phyloP scores from a whole-genome alignment of 2,329 filamentous ascomycete species.

The Ascochyta rabiei region DNA sequence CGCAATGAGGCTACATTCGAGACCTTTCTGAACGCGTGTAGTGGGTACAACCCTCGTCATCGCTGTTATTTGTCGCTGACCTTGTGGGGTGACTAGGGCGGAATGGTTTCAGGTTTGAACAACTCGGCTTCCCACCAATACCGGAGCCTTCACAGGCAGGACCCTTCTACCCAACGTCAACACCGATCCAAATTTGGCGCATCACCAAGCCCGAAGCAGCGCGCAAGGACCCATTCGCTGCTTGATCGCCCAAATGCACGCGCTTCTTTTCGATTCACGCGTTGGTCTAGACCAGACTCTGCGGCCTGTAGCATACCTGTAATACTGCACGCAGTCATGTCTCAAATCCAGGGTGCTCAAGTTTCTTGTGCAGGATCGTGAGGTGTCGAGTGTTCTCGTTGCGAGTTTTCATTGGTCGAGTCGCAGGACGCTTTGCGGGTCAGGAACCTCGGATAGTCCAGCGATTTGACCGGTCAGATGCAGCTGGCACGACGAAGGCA shows the following conservation, averaged over 20 bases:
- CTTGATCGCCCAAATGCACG: conserved; percentile 24
- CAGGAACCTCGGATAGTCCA: conserved; percentile 3
- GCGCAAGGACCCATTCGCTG: conserved; percentile 30
- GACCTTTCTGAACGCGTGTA: conserved; percentile 66
- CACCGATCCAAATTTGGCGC: conserved; percentile 64
- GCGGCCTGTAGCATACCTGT: conserved; percentile 21
- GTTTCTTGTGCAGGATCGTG: conserved; percentile 17
- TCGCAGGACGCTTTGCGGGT: background rate
- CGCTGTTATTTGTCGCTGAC: conserved; percentile 39
- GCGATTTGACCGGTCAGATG: conserved; percentile 16
- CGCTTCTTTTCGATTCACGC: conserved; percentile 21
- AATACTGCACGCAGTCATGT: conserved; percentile 27
- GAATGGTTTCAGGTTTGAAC: conserved; percentile 44
- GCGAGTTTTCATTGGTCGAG: conserved; percentile 28
- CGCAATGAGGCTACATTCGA: conserved; percentile 73
- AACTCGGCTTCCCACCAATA: conserved; percentile 39
- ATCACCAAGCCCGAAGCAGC: conserved; percentile 41
- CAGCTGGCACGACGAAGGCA: conserved; percentile 21
- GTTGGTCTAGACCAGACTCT: conserved; percentile 25
- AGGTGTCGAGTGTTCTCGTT: conserved; percentile 25
- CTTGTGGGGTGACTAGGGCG: conserved; percentile 47
- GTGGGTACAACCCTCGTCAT: conserved; percentile 49
- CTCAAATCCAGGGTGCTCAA: conserved; percentile 18
- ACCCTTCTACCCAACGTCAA: conserved; percentile 68
- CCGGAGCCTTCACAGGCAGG: conserved; percentile 58